Evolutionary conservation across 176 grass and related monocot genomes (phyloP), one percentile per base, ranked within the genome.

Genomic region (Carex kokanica): DNA sequence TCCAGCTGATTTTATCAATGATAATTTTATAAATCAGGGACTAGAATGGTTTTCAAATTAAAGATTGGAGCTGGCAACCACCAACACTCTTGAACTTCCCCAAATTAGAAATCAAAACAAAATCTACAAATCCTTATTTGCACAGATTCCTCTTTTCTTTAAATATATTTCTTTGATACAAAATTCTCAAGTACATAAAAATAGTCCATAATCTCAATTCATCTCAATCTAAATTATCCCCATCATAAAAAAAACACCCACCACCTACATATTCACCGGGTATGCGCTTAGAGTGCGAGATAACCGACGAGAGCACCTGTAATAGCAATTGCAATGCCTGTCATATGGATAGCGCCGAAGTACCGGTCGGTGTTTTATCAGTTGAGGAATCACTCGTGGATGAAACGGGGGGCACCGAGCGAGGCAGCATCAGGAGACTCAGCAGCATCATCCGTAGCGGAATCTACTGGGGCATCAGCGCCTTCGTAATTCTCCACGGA

Each of bases 101-200:
- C 1, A 52, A 27, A 24, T 74, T 5, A 74, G 16, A 53, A 27
- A 74, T 53, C 18, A 24, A 72, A 73, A 72, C 9, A 73, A 73
- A 23, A 49, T 52, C 20, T 27, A 74, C 11, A 60, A 40, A 36
- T 80, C 15, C 18, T 21, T 18, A 12, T 0, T 60, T 80, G 16
- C 8, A 36, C 17, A 74, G 38, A 71, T 15, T 25, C 5, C 11
- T 52, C 24, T 74, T 74, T 54, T 0, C 5, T 34, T 49, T 24
- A 43, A 74, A 74, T 18, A 77, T 16, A 56, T 31, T 5, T 32
- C 49, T 8, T 43, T 61, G 58, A 24, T 79, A 60, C 40, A 63
- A 43, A 81, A 23, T 81, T 62, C 78, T 81, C 32, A 81, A 81
- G 38, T 63, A 81, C 57, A 81, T 25, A 64, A 14, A 78, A 80